Evolutionary conservation across 495 filamentous ascomycete species (phyloP).

Genomic region (Staphylotrichum longicolle): DNA sequence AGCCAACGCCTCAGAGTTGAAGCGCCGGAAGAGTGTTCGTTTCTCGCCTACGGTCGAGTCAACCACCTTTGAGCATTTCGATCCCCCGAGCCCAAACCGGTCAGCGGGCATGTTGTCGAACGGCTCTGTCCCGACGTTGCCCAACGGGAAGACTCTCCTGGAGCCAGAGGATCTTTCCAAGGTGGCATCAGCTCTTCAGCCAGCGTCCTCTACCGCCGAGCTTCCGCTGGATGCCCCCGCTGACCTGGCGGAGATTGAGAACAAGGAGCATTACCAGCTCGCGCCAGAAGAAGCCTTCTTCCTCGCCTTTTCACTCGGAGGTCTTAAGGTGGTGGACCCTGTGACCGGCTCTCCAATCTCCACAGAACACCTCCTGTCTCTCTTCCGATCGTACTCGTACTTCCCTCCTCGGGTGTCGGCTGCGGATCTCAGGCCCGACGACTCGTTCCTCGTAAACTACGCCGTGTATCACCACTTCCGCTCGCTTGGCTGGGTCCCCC

Average conservation of each 20-base stretch:
- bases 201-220: not conserved
- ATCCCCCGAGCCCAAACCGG: slow-evolving; percentile 43
- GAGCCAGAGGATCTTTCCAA: not conserved
- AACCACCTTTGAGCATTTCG: slow-evolving; percentile 50
- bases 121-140: not conserved
- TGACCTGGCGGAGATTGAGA: slow-evolving; percentile 44
- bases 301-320: slow-evolving; percentile 76
- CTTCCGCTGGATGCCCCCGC: not conserved
- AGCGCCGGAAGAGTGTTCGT: slow-evolving; percentile 58
- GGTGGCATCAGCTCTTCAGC: no score
- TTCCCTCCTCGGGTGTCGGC: slow-evolving; percentile 55
- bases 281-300: slow-evolving; percentile 92
- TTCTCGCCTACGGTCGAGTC: slow-evolving; percentile 62
- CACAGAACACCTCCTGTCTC: slow-evolving; percentile 54
- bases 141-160: not conserved
- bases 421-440: slow-evolving; percentile 57
- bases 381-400: slow-evolving; percentile 67
- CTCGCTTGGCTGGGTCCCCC: slow-evolving; percentile 93
- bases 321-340: slow-evolving; percentile 63
- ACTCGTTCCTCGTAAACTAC: slow-evolving; percentile 83
- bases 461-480: slow-evolving; percentile 94
- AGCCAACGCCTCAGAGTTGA: slow-evolving; percentile 19
- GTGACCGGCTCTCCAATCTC: slow-evolving; percentile 49
- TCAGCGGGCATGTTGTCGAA: slow-evolving; percentile 10
- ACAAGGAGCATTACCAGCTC: slow-evolving; percentile 90